These are phyloP conservation scores for Thielaviopsis musarum DNA, from an alignment of 2,329 filamentous ascomycete species.

Conservation along the genomic window DNA sequence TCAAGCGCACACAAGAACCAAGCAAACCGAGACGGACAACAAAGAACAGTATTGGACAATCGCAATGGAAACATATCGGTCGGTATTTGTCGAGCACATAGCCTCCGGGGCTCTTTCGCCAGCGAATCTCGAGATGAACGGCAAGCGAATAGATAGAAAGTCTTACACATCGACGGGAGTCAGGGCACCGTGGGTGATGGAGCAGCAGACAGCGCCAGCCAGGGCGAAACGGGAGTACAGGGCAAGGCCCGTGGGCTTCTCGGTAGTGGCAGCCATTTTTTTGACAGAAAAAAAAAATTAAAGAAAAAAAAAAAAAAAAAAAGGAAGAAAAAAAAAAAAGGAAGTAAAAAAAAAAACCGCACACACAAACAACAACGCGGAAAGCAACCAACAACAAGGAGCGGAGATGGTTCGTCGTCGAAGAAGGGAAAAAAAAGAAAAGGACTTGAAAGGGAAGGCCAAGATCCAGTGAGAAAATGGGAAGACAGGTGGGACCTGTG, in stretches of 20 bases:
- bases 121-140: background rate
- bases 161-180: conserved; percentile 98
- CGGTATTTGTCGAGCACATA: background rate
- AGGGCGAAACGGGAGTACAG: conserved; percentile 96
- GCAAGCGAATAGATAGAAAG: conserved; percentile 18
- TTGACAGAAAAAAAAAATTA: conserved; percentile 11
- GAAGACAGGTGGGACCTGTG: background rate
- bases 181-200: conserved; percentile 88
- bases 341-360: conserved; percentile 12
- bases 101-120: background rate
- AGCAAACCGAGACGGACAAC: background rate
- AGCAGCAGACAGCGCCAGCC: conserved; percentile 94
- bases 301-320: conserved; percentile 1
- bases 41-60: background rate
- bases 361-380: conserved; percentile 14
- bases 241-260: conserved; percentile 33
- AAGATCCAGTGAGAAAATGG: background rate
- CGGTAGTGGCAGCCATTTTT: conserved; percentile 26
- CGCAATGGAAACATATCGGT: background rate
- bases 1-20: background rate
- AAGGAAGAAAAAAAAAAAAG: conserved; percentile 13
- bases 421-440: conserved; percentile 8
- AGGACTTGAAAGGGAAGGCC: conserved; percentile 2
- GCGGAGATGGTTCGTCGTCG: background rate
- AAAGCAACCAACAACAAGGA: conserved; percentile 18